Evolutionary conservation across 305 asterid species (phyloP).

Genomic region (Rubia tinctorum): DNA sequence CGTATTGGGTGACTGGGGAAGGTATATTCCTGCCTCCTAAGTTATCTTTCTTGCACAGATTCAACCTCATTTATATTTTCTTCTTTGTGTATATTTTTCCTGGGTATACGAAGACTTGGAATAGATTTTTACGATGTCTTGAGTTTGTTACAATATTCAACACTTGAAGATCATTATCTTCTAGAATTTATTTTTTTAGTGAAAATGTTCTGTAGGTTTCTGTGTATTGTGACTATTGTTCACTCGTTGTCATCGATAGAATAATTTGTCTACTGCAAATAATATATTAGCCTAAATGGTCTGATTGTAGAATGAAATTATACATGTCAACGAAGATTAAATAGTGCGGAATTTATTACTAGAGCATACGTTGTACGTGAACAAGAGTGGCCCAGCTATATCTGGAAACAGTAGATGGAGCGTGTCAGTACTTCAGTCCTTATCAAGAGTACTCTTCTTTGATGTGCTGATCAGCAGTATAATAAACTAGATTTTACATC

Average conservation of each 20-base stretch:
- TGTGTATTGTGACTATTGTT: neutral
- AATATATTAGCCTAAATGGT: neutral
- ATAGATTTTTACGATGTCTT: neutral
- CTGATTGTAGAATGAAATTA: constrained; percentile 5
- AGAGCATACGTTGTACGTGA: neutral
- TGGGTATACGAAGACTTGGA: neutral
- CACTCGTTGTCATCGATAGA: neutral
- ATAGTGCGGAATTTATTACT: neutral
- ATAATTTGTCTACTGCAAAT: neutral
- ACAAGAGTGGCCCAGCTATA: neutral
- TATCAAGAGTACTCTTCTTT: neutral
- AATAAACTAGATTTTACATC: neutral
- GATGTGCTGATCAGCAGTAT: neutral
- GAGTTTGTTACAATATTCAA: too few relatives aligned
- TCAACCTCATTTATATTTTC: too few relatives aligned
- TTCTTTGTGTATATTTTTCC: neutral
- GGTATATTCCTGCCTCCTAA: constrained; percentile 40
- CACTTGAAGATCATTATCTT: neutral
- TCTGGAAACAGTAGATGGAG: neutral
- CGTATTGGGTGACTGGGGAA: constrained; percentile 97
- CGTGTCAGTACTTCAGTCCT: neutral
- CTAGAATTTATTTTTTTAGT: neutral
- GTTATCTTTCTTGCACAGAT: neutral
- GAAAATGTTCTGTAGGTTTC: neutral
- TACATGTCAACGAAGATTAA: neutral